These are phyloP conservation scores for Trypanosoma melophagium DNA, from an alignment of 208 protist species.

Conservation along the genomic window DNA sequence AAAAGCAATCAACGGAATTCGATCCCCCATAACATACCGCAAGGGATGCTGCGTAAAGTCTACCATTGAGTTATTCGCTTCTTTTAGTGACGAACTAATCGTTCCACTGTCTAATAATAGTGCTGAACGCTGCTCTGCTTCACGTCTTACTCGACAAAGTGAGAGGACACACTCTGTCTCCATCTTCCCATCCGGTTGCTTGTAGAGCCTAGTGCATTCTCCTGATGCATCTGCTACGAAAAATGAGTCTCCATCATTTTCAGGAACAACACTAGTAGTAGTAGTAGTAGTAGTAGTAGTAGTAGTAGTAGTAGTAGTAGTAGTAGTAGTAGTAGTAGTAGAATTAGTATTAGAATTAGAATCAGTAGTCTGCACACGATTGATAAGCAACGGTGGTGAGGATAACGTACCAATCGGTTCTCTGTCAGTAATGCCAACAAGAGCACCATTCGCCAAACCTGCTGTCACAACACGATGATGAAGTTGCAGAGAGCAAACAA, in stretches of 20 bases:
- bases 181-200: not conserved
- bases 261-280: not conserved
- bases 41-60: conserved; percentile 24
- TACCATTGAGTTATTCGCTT: not conserved
- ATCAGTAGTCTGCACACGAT: not conserved
- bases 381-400: conserved; percentile 6
- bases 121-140: not conserved
- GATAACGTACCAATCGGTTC: not conserved
- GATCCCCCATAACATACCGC: not conserved
- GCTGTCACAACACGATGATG: not conserved
- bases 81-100: not conserved
- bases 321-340: not conserved
- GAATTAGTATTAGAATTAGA: not conserved
- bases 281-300: not conserved
- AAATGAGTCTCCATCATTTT: not conserved
- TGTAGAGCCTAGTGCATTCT: not conserved
- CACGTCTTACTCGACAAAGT: conserved; percentile 5
- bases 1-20: conserved; percentile 5
- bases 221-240: conserved; percentile 14
- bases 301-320: not conserved
- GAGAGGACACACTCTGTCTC: conserved; percentile 2
- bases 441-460: conserved; percentile 2
- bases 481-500: conserved; percentile 8
- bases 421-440: conserved; percentile 1
- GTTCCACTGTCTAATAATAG: not conserved